Evolutionary conservation across 345 rosid genomes (phyloP), one percentile per base, ranked within the genome.

Genomic region (Syzygium grande): DNA sequence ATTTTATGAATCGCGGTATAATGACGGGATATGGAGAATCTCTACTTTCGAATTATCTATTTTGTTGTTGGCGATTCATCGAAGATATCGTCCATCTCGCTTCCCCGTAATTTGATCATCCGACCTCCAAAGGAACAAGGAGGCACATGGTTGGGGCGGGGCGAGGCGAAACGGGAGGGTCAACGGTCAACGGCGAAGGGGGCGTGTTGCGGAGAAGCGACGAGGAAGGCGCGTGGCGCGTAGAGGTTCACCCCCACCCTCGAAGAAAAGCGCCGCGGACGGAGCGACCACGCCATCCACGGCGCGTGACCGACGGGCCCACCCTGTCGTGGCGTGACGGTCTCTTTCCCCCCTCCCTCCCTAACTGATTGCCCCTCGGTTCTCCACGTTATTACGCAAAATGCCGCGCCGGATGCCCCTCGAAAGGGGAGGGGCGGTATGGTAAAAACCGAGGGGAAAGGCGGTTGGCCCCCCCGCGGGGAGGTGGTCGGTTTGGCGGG

Each of bases 291-390:
- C 80, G 7, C 14, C 80, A 19, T 2, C 80, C 80, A 22, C 38
- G 80, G 38, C 83, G 83, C 38, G 83, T 73, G 83, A 73, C 83
- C 83, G 83, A 73, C 49, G 83, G 83, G 49, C 83, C 46, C 46
- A 1, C 46, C 46, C 15, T 73, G 83, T 73, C 27, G 49, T 73
- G 83, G 83, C 83, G 49, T 14, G 49, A 73, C 38, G 1, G 38
- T 38, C 83, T 38, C 49, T 38, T 73, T 6, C 5, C 83, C 7
- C 80, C 2, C 1, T 1, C 49, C 5, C 3, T 4, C 25, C 5
- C 21, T 11, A 21, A 73, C 49, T 11, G 14, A 38, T 38, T 41
- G 15, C 83, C 49, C 83, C 49, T 5, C 12, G 22, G 19, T 5
- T 10, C 7, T 23, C 25, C 15, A 2, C 49, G 0, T 38, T 38